Conservation (phyloP, 345 rosid species). For the Arabidopsis suecica region DNA sequence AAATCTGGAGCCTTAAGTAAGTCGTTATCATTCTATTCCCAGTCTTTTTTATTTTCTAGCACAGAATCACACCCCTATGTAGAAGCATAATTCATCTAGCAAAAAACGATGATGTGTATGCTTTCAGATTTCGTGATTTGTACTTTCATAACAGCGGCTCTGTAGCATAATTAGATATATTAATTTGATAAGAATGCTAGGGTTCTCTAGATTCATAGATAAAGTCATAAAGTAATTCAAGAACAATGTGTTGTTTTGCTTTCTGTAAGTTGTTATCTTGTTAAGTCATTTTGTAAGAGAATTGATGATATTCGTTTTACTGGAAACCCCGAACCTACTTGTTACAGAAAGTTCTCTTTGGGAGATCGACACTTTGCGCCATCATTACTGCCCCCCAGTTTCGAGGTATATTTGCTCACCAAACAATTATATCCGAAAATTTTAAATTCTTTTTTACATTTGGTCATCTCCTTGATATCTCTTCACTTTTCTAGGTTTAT, state of each 20-base stretch:
- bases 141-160: neutral
- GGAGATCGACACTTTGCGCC: conserved; percentile 87
- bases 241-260: neutral
- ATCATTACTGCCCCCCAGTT: conserved; percentile 94
- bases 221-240: neutral
- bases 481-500: conserved; percentile 61
- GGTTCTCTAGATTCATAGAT: neutral
- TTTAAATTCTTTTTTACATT: neutral
- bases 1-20: conserved; percentile 83
- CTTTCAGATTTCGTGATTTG: neutral
- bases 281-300: neutral
- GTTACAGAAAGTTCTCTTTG: conserved; percentile 89
- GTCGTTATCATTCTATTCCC: conserved; percentile 34
- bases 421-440: neutral
- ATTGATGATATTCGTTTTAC: neutral
- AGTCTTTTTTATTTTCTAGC: neutral
- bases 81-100: neutral
- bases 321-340: conserved; percentile 1
- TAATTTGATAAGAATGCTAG: neutral
- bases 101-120: neutral
- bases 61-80: neutral
- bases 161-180: neutral
- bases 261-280: conserved; percentile 3
- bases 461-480: conserved; percentile 7
- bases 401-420: conserved; percentile 64